These are phyloP conservation scores for Triadica sebifera DNA, from an alignment of 345 rosid genomes.

Conservation along the genomic window DNA sequence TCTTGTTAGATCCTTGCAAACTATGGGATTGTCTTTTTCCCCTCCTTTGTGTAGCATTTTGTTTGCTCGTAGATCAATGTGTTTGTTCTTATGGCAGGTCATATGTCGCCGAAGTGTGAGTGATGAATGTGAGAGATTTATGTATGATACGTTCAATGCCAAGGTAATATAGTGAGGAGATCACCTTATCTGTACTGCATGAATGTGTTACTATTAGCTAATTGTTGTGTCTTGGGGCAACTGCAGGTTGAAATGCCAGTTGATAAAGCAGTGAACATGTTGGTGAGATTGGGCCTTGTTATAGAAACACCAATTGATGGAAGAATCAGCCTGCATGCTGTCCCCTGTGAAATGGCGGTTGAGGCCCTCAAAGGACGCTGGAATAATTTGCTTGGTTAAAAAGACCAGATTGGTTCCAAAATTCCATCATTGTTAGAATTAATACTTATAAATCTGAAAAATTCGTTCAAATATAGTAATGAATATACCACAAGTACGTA, in stretches of 20 bases:
- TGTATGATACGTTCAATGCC: conserved; percentile 56
- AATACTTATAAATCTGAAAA: not conserved
- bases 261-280: conserved; percentile 59
- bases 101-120: conserved; percentile 38
- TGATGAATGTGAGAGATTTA: conserved; percentile 82
- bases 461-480: not conserved
- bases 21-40: not conserved
- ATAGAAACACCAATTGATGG: conserved; percentile 52
- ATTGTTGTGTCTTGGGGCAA: conserved; percentile 7
- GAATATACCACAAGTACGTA: not conserved
- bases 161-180: conserved; percentile 46
- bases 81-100: conserved; percentile 40
- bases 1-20: not conserved
- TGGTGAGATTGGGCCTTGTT: conserved; percentile 67
- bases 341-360: conserved; percentile 54
- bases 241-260: conserved; percentile 87
- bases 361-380: conserved; percentile 64
- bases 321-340: conserved; percentile 43
- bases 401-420: conserved; percentile 3
- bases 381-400: conserved; percentile 54
- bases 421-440: not conserved
- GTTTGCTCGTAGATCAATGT: not conserved
- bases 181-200: not conserved
- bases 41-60: not conserved
- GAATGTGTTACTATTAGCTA: conserved; percentile 2